Conservation (phyloP, 371 early-diverging fungal species). For the Furculomyces boomerangus region DNA sequence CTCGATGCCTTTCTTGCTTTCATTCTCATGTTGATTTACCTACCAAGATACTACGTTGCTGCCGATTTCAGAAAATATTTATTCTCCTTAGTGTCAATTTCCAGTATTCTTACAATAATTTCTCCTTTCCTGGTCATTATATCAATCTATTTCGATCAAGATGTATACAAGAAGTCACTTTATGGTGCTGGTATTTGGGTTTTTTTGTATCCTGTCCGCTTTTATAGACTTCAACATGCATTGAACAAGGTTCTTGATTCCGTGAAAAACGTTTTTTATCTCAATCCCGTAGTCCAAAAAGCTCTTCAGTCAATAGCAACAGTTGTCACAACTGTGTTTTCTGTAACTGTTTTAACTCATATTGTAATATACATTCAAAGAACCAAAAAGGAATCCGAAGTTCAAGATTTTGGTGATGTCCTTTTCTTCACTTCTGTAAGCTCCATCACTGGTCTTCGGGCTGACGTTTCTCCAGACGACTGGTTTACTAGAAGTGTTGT, state of each 20-base stretch:
- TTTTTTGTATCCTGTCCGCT: conserved; percentile 43
- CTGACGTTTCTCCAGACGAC: conserved; percentile 38
- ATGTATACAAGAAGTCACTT: conserved; percentile 20
- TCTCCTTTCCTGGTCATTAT: conserved; percentile 27
- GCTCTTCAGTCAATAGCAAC: conserved; percentile 26
- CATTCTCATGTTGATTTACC: conserved; percentile 25
- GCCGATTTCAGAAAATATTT: conserved; percentile 22
- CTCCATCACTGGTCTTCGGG: conserved; percentile 32
- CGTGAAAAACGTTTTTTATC: conserved; percentile 29
- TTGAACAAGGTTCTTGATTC: conserved; percentile 27
- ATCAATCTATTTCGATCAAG: conserved; percentile 10
- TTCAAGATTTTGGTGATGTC: conserved; percentile 39
- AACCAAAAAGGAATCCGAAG: conserved; percentile 14
- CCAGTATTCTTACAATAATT: conserved; percentile 29
- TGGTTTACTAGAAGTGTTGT: conserved; percentile 34
- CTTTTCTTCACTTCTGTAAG: conserved; percentile 40
- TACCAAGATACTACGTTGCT: conserved; percentile 29
- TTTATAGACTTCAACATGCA: conserved; percentile 36
- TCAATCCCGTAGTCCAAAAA: conserved; percentile 32
- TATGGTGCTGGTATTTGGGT: conserved; percentile 31
- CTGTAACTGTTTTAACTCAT: conserved; percentile 43
- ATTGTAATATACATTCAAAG: conserved; percentile 29
- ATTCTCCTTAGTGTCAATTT: conserved; percentile 22
- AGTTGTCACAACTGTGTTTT: conserved; percentile 34
- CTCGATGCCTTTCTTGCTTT: conserved; percentile 25